Evolutionary conservation across 1,284 basidiomycete species (phyloP), one percentile per base, ranked within the genome.

Genomic region (Inonotus hispidus): DNA sequence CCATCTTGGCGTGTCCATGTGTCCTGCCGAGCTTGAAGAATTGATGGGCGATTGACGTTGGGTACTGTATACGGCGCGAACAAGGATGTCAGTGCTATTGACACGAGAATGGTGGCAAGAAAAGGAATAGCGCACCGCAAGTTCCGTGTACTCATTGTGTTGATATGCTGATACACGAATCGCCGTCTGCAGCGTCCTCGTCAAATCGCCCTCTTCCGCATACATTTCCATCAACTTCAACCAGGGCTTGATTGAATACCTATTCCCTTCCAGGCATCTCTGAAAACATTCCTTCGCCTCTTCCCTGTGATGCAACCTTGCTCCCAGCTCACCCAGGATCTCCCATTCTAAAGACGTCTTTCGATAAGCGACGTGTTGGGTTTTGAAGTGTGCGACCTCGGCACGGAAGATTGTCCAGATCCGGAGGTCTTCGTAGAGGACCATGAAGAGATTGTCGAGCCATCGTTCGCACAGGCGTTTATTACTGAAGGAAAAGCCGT

Each of bases 381-480:
- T 94, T 71, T 96, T 97, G 82, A 97, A 99, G 71, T 99, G 96
- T 0, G 94, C 93, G n/a, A 98, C 90, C 71, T 99, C 97, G 2
- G 97, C 96, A 21, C 96, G 86, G 87, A 97, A 99, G 70, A 99
- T 99, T 0, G 97, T 99, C 88, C 96, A 99, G 11, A 99, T 92
- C n/a, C 97, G 87, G 54, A 99, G 78, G 71, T 99, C 96, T 89
- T 98, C 95, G 72, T 98, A 98, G 3, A 98, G 78, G 1, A 98
- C 95, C 93, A 99, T 95, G 77, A 99, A 99, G 59, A 99, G 74
- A 69, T 99, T 99, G 72, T 98, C 96, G 57, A 99, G 80, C 96
- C 96, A 99, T 54, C 97, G 82, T 72, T 99, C 96, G 72, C 97
- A 99, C 32, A 99, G 76, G 38, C 97, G 82, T 78, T 99, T 99